These are phyloP conservation scores for Carex cristatella DNA, from an alignment of 176 grass and related monocot genomes.

Conservation along the genomic window DNA sequence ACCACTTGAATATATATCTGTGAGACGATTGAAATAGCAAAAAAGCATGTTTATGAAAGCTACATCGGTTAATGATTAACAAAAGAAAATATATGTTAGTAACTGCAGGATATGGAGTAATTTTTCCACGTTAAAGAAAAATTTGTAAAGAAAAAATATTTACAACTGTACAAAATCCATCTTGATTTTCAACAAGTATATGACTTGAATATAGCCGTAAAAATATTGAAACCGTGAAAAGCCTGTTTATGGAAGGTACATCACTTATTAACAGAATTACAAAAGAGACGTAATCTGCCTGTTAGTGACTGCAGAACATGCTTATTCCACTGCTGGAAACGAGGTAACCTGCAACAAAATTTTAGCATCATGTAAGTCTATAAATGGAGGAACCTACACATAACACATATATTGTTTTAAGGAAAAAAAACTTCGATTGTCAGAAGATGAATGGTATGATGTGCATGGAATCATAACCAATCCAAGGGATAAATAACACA, in stretches of 20 bases:
- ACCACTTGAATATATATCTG: neutral
- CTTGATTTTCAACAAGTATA: neutral
- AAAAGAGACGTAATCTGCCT: neutral
- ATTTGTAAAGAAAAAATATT: neutral
- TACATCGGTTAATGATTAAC: neutral
- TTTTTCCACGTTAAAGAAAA: neutral
- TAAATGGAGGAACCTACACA: neutral
- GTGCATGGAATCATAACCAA: neutral
- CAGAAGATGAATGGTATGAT: neutral
- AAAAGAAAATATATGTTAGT: neutral
- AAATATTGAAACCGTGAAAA: neutral
- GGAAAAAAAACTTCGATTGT: neutral
- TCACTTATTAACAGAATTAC: slow-evolving; percentile 6
- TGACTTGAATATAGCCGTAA: neutral
- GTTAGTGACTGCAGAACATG: neutral
- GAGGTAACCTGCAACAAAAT: neutral
- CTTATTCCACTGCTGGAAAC: neutral
- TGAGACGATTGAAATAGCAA: neutral
- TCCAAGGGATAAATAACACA: neutral
- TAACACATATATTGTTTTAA: neutral
- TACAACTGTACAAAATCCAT: slow-evolving; percentile 1
- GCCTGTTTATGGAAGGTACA: neutral
- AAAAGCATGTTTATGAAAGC: neutral
- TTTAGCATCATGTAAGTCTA: neutral
- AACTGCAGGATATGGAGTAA: neutral